These are phyloP conservation scores for Penicillium canariense DNA, from an alignment of 495 filamentous ascomycete genomes.

Conservation along the genomic window DNA sequence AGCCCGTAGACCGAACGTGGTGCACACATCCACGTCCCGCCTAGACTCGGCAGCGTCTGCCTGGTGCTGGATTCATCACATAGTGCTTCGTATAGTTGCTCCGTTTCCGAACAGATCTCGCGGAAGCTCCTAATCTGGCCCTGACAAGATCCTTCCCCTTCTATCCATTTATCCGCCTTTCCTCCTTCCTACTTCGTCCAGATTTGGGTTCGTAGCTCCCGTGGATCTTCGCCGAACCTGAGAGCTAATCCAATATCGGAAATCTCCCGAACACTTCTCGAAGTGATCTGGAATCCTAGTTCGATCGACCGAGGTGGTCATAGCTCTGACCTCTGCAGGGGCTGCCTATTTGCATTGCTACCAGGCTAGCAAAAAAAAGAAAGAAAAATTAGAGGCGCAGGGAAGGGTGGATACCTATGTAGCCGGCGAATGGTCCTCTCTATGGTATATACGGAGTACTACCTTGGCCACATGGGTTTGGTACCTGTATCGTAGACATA, in stretches of 20 bases:
- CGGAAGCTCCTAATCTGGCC: too few relatives aligned
- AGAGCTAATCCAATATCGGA: conserved; percentile 3
- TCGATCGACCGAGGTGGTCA: conserved; percentile 14
- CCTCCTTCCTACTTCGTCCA: background rate
- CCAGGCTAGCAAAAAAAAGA: background rate
- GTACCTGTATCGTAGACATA: too few relatives aligned
- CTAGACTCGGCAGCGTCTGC: background rate
- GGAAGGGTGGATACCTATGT: background rate
- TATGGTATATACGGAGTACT: background rate
- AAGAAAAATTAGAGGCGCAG: background rate
- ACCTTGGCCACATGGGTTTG: background rate
- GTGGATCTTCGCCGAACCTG: conserved; percentile 6
- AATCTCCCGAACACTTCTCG: conserved; percentile 10
- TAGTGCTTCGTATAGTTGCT: too few relatives aligned
- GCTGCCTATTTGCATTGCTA: background rate
- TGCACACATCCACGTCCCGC: background rate
- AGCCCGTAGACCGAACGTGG: too few relatives aligned
- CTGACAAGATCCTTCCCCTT: background rate
- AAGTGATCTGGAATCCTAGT: conserved; percentile 13
- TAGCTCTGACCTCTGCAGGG: conserved; percentile 9
- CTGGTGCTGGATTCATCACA: too few relatives aligned
- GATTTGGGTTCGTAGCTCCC: conserved; percentile 11
- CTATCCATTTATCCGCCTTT: background rate
- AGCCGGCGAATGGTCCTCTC: background rate
- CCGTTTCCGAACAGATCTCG: too few relatives aligned